Evolutionary conservation across 2,329 filamentous ascomycete species (phyloP), one percentile per base, ranked within the genome.

Genomic region (Alternaria sp.): DNA sequence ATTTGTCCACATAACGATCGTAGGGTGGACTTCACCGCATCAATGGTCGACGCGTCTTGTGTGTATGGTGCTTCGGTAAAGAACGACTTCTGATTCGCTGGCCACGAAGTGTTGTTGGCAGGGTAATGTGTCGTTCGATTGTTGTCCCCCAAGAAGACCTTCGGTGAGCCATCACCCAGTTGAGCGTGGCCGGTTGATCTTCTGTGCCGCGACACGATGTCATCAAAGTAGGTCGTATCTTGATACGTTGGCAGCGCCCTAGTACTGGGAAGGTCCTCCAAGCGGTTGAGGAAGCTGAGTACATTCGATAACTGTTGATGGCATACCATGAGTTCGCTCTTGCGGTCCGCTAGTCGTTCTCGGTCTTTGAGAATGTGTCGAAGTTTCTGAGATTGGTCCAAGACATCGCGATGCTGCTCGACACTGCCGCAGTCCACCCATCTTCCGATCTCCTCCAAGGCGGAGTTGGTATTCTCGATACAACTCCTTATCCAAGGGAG

Each of bases 271-370:
- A 57, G 21, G 19, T 63, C 64, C n/a, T 74, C 73, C 6, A 75
- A 45, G 7, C 61, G 64, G 8, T 53, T 47, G 5, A 75, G 46
- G 23, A 67, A 73, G 8, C 46, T 52, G 2, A 75, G 59, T 2
- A 75, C 70, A 26, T 62, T 72, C 8, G 72, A 74, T 2, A 75
- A 40, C 23, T 73, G 70, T 13, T 73, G 73, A 52, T 75, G 73
- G 11, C 73, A 75, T 11, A 65, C 62, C 5, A 53, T 55, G 2
- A 75, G 63, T 52, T 73, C 70, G 6, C 60, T 66, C 21, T 67
- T 67, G 21, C 72, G 61, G 45, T 70, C 72, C 17, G 66, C 12
- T 36, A 75, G 23, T 59, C 73, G 73, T 17, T 73, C 68, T 28
- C 69, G 68, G 30, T 73, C 70, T 13, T 69, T 68, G 36, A 75